Evolutionary conservation across 352 stramenopile species (phyloP).

Genomic region (Thalassiosira exigua): DNA sequence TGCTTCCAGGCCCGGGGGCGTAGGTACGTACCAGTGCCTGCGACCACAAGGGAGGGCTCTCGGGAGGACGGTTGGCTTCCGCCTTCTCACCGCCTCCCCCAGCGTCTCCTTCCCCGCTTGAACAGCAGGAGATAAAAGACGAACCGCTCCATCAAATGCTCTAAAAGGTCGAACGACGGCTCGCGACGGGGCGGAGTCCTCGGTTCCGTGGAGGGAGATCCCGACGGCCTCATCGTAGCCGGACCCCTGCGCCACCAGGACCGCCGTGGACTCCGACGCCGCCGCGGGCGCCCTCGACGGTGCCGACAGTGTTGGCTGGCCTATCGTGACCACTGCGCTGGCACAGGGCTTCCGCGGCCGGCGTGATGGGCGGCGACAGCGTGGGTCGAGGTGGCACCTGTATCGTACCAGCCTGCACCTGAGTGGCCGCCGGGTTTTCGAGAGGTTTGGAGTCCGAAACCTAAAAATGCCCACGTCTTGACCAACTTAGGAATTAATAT

Average conservation of each 20-base stretch:
- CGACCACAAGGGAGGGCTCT: slow-evolving; percentile 24
- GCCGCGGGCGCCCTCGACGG: too few relatives aligned
- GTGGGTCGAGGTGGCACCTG: too few relatives aligned
- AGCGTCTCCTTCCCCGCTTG: slow-evolving; percentile 10
- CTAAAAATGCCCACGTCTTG: too few relatives aligned
- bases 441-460: too few relatives aligned
- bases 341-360: neutral
- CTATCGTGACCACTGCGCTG: too few relatives aligned
- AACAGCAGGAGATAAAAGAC: slow-evolving; percentile 51
- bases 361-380: neutral
- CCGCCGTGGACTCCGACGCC: neutral
- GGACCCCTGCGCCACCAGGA: neutral
- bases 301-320: too few relatives aligned
- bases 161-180: slow-evolving; percentile 33
- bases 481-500: too few relatives aligned
- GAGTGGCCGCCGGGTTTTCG: too few relatives aligned
- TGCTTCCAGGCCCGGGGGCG: slow-evolving; percentile 20
- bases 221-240: slow-evolving; percentile 1
- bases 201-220: neutral
- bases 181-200: slow-evolving; percentile 34
- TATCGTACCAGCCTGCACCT: too few relatives aligned
- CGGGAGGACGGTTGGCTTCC: neutral
- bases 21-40: neutral
- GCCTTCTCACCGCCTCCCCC: neutral
- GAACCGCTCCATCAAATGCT: slow-evolving; percentile 49